A percentile compares a stretch with the other conserved stretches of the same genome.
These are phyloP conservation scores for Phytophthora pisi DNA, from an alignment of 352 stramenopile species.

Conservation along the genomic window DNA sequence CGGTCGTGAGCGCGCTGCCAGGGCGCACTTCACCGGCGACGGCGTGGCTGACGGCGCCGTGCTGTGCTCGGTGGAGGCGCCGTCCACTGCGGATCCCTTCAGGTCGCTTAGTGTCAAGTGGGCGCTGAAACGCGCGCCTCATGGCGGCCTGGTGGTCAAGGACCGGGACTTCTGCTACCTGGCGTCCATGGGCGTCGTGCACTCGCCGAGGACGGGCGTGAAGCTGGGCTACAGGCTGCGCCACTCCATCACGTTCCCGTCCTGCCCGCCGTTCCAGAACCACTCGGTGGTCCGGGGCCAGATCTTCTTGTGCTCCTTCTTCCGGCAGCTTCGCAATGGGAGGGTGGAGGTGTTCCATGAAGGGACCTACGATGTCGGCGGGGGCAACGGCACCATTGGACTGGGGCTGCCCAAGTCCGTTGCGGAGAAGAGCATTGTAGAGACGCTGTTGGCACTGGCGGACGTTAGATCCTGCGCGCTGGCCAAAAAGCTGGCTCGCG, in stretches of 20 bases:
- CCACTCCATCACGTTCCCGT: slow-evolving; percentile 70
- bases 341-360: slow-evolving; percentile 73
- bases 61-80: slow-evolving; percentile 44
- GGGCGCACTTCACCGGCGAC: slow-evolving; percentile 46
- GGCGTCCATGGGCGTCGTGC: slow-evolving; percentile 37
- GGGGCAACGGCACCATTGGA: slow-evolving; percentile 28
- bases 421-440: slow-evolving; percentile 50
- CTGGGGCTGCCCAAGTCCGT: slow-evolving; percentile 48
- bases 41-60: slow-evolving; percentile 49
- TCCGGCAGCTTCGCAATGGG: slow-evolving; percentile 58
- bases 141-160: slow-evolving; percentile 45
- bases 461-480: slow-evolving; percentile 54
- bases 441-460: slow-evolving; percentile 47
- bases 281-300: slow-evolving; percentile 64
- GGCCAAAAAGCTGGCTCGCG: slow-evolving; percentile 67
- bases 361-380: slow-evolving; percentile 57
- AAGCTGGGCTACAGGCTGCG: slow-evolving; percentile 53
- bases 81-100: slow-evolving; percentile 40
- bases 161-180: slow-evolving; percentile 64
- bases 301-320: slow-evolving; percentile 73
- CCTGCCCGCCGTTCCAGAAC: slow-evolving; percentile 52
- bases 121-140: slow-evolving; percentile 44
- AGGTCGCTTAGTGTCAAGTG: slow-evolving; percentile 56
- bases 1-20: slow-evolving; percentile 30
- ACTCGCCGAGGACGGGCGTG: slow-evolving; percentile 36